phyloP scores from a whole-genome alignment of 2,329 filamentous ascomycete species.

The Neopestalotiopsis sp. region DNA sequence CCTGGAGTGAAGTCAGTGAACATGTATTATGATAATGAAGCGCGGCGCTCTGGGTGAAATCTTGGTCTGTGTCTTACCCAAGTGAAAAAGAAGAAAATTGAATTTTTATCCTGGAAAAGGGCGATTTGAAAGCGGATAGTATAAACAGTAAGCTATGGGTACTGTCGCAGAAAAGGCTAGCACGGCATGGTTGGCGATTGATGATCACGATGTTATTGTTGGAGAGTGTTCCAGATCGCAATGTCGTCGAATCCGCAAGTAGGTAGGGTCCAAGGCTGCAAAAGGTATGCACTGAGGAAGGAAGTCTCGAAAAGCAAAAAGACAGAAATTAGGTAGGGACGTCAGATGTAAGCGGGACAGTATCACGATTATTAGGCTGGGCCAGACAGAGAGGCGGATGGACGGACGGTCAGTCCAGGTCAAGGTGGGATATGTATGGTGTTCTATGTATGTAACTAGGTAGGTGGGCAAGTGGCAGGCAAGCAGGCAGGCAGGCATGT shows the following conservation, averaged over 20 bases:
- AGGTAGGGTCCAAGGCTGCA: too few relatives aligned
- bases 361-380: conserved; percentile 11
- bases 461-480: too few relatives aligned
- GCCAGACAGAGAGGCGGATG: conserved; percentile 1
- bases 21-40: too few relatives aligned
- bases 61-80: not conserved
- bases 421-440: conserved; percentile 1
- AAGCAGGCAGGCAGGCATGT: too few relatives aligned
- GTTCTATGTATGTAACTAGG: conserved; percentile 3
- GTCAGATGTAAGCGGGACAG: conserved; percentile 7
- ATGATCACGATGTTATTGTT: not conserved
- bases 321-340: not conserved
- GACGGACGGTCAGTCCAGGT: not conserved
- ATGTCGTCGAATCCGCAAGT: too few relatives aligned
- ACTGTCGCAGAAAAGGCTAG: not conserved
- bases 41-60: not conserved
- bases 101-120: not conserved
- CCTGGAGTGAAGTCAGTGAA: not conserved
- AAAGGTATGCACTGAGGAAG: not conserved
- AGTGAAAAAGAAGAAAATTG: not conserved
- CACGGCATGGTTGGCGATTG: not conserved
- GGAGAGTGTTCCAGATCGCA: not conserved
- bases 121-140: not conserved
- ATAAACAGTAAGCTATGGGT: not conserved
- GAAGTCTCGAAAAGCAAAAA: not conserved